phyloP scores from a whole-genome alignment of 2,329 filamentous ascomycete genomes.

The Daldinia sp. region DNA sequence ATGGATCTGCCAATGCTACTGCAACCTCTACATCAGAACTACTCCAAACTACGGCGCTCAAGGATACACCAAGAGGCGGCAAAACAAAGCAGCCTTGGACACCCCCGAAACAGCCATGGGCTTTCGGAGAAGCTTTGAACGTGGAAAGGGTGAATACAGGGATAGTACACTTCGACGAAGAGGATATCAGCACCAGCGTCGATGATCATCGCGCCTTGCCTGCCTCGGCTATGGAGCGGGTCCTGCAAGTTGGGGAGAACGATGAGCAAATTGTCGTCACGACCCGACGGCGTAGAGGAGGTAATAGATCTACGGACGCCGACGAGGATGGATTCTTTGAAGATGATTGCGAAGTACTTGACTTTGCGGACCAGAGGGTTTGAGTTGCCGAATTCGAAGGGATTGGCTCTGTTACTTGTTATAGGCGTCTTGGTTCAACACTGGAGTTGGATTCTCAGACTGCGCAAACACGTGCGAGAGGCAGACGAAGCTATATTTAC shows the following conservation, averaged over 20 bases:
- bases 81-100: slow-evolving; percentile 44
- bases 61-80: slow-evolving; percentile 57
- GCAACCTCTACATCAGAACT: slow-evolving; percentile 56
- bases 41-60: slow-evolving; percentile 57
- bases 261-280: slow-evolving; percentile 86
- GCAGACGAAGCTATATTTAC: slow-evolving; percentile 18
- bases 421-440: slow-evolving; percentile 34
- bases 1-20: slow-evolving; percentile 43
- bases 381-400: slow-evolving; percentile 53
- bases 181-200: slow-evolving; percentile 63
- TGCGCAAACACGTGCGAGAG: slow-evolving; percentile 33
- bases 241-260: slow-evolving; percentile 69
- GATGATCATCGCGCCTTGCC: slow-evolving; percentile 71
- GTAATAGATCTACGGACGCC: slow-evolving; percentile 60
- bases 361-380: slow-evolving; percentile 81
- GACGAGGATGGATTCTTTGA: slow-evolving; percentile 88
- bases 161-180: slow-evolving; percentile 60
- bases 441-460: slow-evolving; percentile 39
- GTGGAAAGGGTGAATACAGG: slow-evolving; percentile 67
- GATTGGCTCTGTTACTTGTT: slow-evolving; percentile 14
- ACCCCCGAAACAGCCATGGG: slow-evolving; percentile 60
- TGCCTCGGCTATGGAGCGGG: slow-evolving; percentile 73
- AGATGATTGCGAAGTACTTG: slow-evolving; percentile 90
- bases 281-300: slow-evolving; percentile 76
- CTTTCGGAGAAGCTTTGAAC: slow-evolving; percentile 69